These are phyloP conservation scores for Bipolaris zeicola DNA, from an alignment of 2,329 filamentous ascomycete genomes.

Conservation along the genomic window DNA sequence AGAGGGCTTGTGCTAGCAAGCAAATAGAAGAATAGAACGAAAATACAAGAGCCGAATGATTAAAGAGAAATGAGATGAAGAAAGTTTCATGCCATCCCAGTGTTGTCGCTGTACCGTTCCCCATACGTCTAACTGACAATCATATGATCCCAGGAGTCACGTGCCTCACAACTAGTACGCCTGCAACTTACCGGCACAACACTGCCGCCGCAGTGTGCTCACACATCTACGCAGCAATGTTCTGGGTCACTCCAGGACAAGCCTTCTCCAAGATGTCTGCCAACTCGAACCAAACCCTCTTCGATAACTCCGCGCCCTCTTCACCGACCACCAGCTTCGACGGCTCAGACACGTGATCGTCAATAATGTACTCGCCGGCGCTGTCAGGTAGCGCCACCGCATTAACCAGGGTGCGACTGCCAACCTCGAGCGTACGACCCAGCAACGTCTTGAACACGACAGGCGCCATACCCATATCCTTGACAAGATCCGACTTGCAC, in stretches of 20 bases:
- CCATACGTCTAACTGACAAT: no score
- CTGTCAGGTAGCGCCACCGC: slow-evolving; percentile 36
- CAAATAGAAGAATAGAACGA: no score
- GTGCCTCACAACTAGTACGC: background rate
- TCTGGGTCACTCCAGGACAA: slow-evolving; percentile 23
- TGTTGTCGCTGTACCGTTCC: no score
- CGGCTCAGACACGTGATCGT: slow-evolving; percentile 33
- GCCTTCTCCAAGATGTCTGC: slow-evolving; percentile 43
- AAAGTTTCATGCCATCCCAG: no score
- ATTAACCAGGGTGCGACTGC: slow-evolving; percentile 46
- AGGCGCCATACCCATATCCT: slow-evolving; percentile 13
- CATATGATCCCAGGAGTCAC: no score
- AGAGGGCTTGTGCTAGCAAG: no score
- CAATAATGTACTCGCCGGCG: slow-evolving; percentile 45
- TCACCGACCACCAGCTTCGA: slow-evolving; percentile 38
- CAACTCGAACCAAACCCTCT: slow-evolving; percentile 47
- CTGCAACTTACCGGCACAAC: no score
- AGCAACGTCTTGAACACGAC: slow-evolving; percentile 19
- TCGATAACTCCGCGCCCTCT: slow-evolving; percentile 40
- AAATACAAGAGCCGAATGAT: no score
- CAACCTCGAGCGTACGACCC: slow-evolving; percentile 47
- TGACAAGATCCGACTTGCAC: slow-evolving; percentile 23
- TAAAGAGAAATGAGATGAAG: no score
- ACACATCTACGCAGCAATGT: background rate
- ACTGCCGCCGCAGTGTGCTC: no score